Evolutionary conservation across 805 yeast genomes (phyloP).

Genomic region (Yamadazyma paraphyllophila): DNA sequence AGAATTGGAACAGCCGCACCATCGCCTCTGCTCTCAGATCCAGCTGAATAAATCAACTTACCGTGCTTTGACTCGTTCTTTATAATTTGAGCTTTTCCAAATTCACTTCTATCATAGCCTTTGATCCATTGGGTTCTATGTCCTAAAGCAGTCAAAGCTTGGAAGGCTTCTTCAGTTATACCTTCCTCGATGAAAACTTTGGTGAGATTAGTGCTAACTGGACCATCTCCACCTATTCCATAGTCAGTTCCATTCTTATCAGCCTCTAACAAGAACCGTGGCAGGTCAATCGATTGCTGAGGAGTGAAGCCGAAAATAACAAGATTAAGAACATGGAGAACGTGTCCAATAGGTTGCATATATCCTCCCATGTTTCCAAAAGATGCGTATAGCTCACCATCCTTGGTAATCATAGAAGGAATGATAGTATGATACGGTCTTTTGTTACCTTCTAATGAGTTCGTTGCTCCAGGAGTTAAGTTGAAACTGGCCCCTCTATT

Average conservation of each 20-base stretch:
- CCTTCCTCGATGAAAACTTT: slow-evolving; percentile 67
- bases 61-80: slow-evolving; percentile 44
- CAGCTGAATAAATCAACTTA: slow-evolving; percentile 57
- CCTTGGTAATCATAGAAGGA: slow-evolving; percentile 71
- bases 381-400: slow-evolving; percentile 55
- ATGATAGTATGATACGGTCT: slow-evolving; percentile 82
- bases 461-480: slow-evolving; percentile 53
- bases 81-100: slow-evolving; percentile 77
- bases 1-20: slow-evolving; percentile 63
- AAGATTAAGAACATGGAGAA: slow-evolving; percentile 71
- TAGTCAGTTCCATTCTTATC: slow-evolving; percentile 36
- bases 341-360: slow-evolving; percentile 84
- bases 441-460: slow-evolving; percentile 65
- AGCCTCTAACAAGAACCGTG: slow-evolving; percentile 65
- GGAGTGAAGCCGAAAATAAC: slow-evolving; percentile 61
- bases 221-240: slow-evolving; percentile 65
- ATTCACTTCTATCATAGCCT: slow-evolving; percentile 43
- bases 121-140: slow-evolving; percentile 48
- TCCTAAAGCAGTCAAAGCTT: slow-evolving; percentile 50
- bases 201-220: slow-evolving; percentile 58
- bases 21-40: slow-evolving; percentile 82
- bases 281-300: slow-evolving; percentile 73
- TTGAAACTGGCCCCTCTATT: slow-evolving; percentile 78
- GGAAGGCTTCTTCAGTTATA: slow-evolving; percentile 45
- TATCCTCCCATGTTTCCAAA: slow-evolving; percentile 86